A percentile compares a stretch with the other conserved stretches of the same genome.
phyloP scores from a whole-genome alignment of 805 yeast species.

The Metschnikowia drakensbergensis region DNA sequence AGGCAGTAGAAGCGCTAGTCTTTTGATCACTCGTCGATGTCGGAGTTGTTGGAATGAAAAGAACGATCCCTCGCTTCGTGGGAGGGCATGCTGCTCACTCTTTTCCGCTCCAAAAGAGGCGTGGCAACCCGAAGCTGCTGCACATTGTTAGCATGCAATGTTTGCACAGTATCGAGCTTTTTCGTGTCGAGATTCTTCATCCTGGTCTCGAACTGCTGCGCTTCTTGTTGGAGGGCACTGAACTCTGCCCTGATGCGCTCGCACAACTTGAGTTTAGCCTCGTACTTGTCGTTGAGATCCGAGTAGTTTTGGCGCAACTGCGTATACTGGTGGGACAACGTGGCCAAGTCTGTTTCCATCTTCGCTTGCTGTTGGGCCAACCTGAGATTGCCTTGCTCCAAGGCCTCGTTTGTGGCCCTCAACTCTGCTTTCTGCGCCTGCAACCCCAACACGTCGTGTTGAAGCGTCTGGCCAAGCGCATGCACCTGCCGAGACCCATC shows the following conservation, averaged over 20 bases:
- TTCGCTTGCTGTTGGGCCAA: background rate
- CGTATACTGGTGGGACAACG: slow-evolving; percentile 59
- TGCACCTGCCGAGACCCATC: background rate
- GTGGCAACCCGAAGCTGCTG: slow-evolving; percentile 9
- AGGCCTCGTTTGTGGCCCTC: background rate
- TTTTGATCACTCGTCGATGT: slow-evolving; percentile 9
- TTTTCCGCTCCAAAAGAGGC: slow-evolving; percentile 7
- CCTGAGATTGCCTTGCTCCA: background rate
- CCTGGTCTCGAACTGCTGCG: slow-evolving; percentile 9
- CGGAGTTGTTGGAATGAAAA: slow-evolving; percentile 16
- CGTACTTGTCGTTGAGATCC: slow-evolving; percentile 20
- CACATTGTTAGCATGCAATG: slow-evolving; percentile 21
- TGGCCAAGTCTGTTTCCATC: slow-evolving; percentile 49
- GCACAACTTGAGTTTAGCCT: slow-evolving; percentile 23
- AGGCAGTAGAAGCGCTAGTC: slow-evolving; percentile 5
- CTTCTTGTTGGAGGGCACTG: slow-evolving; percentile 17
- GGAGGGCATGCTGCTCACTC: slow-evolving; percentile 14
- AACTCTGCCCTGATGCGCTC: slow-evolving; percentile 22
- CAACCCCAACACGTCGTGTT: background rate
- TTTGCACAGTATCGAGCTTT: slow-evolving; percentile 19
- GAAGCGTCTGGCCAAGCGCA: no score
- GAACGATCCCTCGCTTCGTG: background rate
- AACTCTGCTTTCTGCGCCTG: background rate
- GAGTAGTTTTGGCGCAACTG: slow-evolving; percentile 56
- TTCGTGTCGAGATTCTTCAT: slow-evolving; percentile 4